Evolutionary conservation across 768 basidiomycete species (phyloP).

Genomic region (Termitomyces sp.): DNA sequence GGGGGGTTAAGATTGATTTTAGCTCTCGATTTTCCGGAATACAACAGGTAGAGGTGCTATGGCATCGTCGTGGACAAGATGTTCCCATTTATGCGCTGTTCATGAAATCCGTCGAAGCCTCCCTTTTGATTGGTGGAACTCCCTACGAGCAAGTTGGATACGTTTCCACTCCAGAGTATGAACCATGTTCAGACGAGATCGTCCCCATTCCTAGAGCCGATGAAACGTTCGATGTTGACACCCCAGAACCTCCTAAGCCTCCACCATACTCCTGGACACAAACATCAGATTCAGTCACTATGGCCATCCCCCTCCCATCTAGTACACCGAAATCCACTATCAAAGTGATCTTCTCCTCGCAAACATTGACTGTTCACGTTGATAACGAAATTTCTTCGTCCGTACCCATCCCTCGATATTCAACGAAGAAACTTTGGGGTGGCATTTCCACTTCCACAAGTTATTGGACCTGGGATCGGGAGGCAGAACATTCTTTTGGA

Average conservation of each 20-base stretch:
- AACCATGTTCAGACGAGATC: slow-evolving; percentile 63
- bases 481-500: slow-evolving; percentile 64
- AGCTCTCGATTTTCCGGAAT: slow-evolving; percentile 27
- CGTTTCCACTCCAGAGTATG: slow-evolving; percentile 34
- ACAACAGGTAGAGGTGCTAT: slow-evolving; percentile 49
- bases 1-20: slow-evolving; percentile 53
- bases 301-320: slow-evolving; percentile 82
- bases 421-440: slow-evolving; percentile 73
- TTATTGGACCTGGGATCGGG: slow-evolving; percentile 91
- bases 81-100: slow-evolving; percentile 63
- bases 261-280: slow-evolving; percentile 95
- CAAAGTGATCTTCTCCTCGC: slow-evolving; percentile 60
- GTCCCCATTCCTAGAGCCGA: slow-evolving; percentile 63
- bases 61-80: slow-evolving; percentile 67
- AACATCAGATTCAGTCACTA: slow-evolving; percentile 73
- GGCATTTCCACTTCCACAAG: slow-evolving; percentile 72
- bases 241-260: slow-evolving; percentile 43
- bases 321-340: slow-evolving; percentile 60
- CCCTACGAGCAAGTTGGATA: slow-evolving; percentile 42
- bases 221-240: slow-evolving; percentile 48
- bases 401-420: slow-evolving; percentile 53
- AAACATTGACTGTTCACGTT: slow-evolving; percentile 64
- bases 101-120: slow-evolving; percentile 38
- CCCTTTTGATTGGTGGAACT: slow-evolving; percentile 59
- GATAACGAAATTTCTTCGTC: slow-evolving; percentile 30